These are phyloP conservation scores for Pythium rishiriense DNA, from an alignment of 352 stramenopile species.

Conservation along the genomic window DNA sequence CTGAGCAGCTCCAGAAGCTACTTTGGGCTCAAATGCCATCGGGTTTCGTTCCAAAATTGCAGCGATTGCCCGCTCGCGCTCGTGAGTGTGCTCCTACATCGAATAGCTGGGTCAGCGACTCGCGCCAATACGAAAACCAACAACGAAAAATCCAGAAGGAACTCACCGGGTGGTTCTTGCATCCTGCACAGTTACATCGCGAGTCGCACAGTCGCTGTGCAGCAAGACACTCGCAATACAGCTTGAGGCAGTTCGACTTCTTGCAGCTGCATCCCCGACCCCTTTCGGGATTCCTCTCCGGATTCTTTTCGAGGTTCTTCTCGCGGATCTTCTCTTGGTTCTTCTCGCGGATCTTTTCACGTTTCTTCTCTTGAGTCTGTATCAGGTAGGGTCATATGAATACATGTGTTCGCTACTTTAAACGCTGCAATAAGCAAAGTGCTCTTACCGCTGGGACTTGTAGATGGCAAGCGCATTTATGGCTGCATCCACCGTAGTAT, in stretches of 20 bases:
- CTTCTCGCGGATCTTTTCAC: no score
- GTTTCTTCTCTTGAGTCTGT: slow-evolving; percentile 21
- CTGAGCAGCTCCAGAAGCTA: slow-evolving; percentile 70
- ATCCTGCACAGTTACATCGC: slow-evolving; percentile 81
- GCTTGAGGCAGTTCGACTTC: slow-evolving; percentile 97
- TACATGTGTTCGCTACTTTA: no score
- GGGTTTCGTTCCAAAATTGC: slow-evolving; percentile 93
- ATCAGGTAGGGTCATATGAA: neutral
- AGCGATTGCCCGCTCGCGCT: slow-evolving; percentile 80
- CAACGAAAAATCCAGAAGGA: neutral
- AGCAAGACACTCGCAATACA: slow-evolving; percentile 88
- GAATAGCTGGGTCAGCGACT: neutral
- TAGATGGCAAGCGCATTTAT: slow-evolving; percentile 37
- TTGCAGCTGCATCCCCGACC: slow-evolving; percentile 94
- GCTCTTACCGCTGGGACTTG: neutral
- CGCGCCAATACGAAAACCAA: neutral
- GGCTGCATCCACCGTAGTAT: slow-evolving; percentile 39
- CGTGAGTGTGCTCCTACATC: slow-evolving; percentile 44
- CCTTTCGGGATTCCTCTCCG: slow-evolving; percentile 31
- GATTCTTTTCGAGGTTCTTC: slow-evolving; percentile 19
- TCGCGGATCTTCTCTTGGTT: no score
- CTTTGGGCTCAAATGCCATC: slow-evolving; percentile 94
- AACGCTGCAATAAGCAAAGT: no score
- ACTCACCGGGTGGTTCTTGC: slow-evolving; percentile 60
- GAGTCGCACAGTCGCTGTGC: slow-evolving; percentile 67